Base-by-base conservation (phyloP, 441 rosid genomes). In the Adansonia gregorii region DNA sequence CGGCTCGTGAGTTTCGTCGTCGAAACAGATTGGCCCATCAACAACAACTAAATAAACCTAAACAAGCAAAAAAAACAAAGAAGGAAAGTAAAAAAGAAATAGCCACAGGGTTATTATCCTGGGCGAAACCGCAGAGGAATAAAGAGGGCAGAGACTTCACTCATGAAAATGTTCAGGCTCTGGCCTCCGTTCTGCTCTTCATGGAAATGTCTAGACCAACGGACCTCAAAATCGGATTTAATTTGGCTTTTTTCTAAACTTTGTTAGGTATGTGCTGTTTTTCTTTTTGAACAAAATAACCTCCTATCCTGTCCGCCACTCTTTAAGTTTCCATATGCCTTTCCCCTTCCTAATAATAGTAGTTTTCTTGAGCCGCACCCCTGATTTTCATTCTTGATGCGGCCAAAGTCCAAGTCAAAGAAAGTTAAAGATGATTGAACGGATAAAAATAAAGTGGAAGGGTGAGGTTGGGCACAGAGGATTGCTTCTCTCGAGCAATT, bases 21-120 rank as follows among this genome's bases (percentile, higher is more conserved):
- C 78, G 95, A 91, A 65, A 81, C 66, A 58, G 90, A 84, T 78
- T 91, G 95, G 78, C 95, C 95, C 95, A 91, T 91, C 83, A 81
- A 80, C 76, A 74, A 60, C 46, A 72, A 61, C n/a, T 11, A 64
- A 74, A 19, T 12, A 12, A 31, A 63, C 22, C 67, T 35, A 64
- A 31, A 6, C 2, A 1, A 14, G 4, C 1, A 11, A 0, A 8
- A 54, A 0, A 63, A 41, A 63, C 3, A 2, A 8, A 8, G 46
- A 0, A 60, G n/a, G 43, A 46, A 72, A 43, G 24, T 31, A 55
- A 27, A 24, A 19, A 77, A 51, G 15, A 43, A 48, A 65, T 65
- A 10, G 58, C 69, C 80, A 27, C 78, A 45, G 66, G 68, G 22
- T 65, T 64, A 27, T 59, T 76, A 59, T 12, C 48, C 15, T 70